Evolutionary conservation across 441 rosid species (phyloP), one percentile per base, ranked within the genome.

Genomic region (Pelargonium myrrhifolium): DNA sequence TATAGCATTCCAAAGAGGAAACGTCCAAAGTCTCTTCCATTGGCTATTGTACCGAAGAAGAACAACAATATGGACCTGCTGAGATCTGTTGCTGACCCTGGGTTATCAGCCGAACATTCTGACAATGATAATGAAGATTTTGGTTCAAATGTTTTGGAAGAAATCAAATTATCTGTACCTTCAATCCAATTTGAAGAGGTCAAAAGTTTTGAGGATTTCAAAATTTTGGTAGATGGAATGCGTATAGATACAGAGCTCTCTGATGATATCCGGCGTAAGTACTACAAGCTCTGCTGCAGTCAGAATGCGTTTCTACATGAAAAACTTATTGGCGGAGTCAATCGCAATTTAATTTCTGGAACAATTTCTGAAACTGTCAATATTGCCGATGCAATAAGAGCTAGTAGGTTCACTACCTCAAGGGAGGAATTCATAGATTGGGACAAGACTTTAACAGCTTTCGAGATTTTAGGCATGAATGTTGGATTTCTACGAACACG

Each of bases 41-140:
- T 78, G 49, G 79, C 80, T 59, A 69, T 76, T 72, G 77, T 72
- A 45, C 82, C 77, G 65, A 84, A 85, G 80, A 75, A 71, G 66
- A 85, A 75, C 43, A 83, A 71, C 70, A 78, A 49, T 62, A 69
- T 81, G 15, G 43, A 64, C 69, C 78, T 65, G 15, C 75, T 53
- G n/a, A 77, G 65, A 69, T 60, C 78, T 59, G 70, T 75, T 70
- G 77, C 69, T 40, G 71, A 70, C 45, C 53, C 21, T 37, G 73
- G 76, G 67, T 77, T 65, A 73, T 39, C 67, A 66, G 73, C 78
- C 0, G 88, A 83, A 73, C 88, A 78, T 69, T 85, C 87, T 17
- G 87, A 79, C 79, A 81, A 81, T 67, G 89, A 87, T 64, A 87
- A 89, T 22, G 89, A 84, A 72, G 93, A 85, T 53, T 87, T 83